Conservation (phyloP, 169 alveolate species). For the Toxoplasma gondii region DNA sequence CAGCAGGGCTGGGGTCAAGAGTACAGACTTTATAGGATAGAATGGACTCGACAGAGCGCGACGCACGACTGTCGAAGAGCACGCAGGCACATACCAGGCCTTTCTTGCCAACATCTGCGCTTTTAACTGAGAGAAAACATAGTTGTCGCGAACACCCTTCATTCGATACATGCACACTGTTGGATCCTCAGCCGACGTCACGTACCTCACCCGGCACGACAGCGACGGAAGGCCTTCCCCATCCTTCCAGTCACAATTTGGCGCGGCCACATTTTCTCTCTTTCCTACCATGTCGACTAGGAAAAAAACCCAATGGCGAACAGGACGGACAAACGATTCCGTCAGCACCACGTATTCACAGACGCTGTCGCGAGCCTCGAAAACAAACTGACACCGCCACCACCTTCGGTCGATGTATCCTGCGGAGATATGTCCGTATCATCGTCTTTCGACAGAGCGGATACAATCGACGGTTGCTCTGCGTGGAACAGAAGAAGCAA, state of each 20-base stretch:
- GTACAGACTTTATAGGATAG: not conserved
- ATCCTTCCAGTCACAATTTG: not conserved
- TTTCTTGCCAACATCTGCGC: not conserved
- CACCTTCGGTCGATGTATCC: no score
- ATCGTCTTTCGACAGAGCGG: no score
- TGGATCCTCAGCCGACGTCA: constrained; percentile 9
- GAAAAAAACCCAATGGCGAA: no score
- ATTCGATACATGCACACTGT: constrained; percentile 26
- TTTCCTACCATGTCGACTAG: no score
- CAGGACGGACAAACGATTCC: no score
- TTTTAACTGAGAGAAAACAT: not conserved
- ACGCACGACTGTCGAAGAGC: constrained; percentile 21
- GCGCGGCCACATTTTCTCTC: not conserved
- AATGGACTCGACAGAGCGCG: constrained; percentile 23
- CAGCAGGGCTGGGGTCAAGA: not conserved
- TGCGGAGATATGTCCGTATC: no score
- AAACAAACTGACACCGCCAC: no score
- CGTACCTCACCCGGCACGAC: constrained; percentile 7
- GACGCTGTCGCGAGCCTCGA: no score
- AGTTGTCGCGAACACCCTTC: constrained; percentile 30
- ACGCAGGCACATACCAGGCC: constrained; percentile 29
- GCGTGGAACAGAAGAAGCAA: no score
- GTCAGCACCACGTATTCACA: no score
- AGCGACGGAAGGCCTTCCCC: not conserved
- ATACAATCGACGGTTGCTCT: no score